Evolutionary conservation across 306 rosid genomes (phyloP), one percentile per base, ranked within the genome.

Genomic region (Rosa chinensis): DNA sequence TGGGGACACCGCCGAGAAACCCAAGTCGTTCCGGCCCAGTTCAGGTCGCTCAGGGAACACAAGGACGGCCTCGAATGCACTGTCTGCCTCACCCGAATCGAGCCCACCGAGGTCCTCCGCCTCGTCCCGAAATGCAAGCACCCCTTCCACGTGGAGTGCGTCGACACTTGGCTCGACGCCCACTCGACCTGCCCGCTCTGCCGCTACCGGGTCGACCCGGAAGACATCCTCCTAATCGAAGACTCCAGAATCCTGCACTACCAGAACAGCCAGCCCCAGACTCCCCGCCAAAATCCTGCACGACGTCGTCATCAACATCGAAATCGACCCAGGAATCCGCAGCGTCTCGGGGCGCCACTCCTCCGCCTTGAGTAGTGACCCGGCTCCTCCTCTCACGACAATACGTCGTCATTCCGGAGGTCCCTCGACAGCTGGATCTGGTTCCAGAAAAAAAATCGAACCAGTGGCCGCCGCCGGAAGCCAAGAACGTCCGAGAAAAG

Each of bases 121-220:
- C 82, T 95, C 66, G 88, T 95, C 6, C 99, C 96, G 1, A 95
- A 95, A 48, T 95, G 98, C 82, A 88, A 89, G 52, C 99, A 95
- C 81, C 98, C 96, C 10, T 95, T 95, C 81, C 99, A 95, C 66
- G 94, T 93, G 5, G 99, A 95, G 63, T 95, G 99, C 83, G 97
- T 95, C 5, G 99, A 95, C 73, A 95, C 98, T 8, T 95, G 99
- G 99, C 90, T 95, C 17, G 99, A 95, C 81, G 98, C 99, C 8
- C 99, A 95, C 82, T 95, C 99, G 10, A 93, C 99, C 1, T 95
- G 97, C 39, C 98, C 99, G 4, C 92, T 95, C 4, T 95, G 97
- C 37, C 96, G 98, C 2, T 85, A 81, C 77, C 87, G 94, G 66
- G 97, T 95, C 23, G 98, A 93, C 85, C 98, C 94, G 28, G 98